phyloP scores from a whole-genome alignment of 2,329 filamentous ascomycete genomes.

The Parascedosporium putredinis region DNA sequence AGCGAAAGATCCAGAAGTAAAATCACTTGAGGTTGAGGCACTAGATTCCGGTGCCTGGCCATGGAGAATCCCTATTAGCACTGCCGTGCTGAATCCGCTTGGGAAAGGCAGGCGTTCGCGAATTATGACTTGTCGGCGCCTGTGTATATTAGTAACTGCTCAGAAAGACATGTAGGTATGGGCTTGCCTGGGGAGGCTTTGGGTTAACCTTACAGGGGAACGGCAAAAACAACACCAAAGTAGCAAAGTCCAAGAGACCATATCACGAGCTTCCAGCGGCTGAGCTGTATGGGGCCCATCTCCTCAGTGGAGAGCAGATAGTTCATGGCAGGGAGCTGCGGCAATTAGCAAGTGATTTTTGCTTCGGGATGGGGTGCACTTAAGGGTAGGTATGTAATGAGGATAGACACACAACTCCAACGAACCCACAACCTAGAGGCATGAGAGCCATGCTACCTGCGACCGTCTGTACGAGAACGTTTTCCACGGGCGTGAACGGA shows the following conservation, averaged over 20 bases:
- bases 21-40: neutral
- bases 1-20: conserved; percentile 25
- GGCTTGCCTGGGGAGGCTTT: neutral
- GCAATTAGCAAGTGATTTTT: neutral
- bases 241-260: conserved; percentile 93
- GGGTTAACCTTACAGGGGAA: conserved; percentile 65
- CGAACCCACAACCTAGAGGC: conserved; percentile 90
- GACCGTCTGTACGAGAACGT: conserved; percentile 92
- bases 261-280: conserved; percentile 66
- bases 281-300: conserved; percentile 62
- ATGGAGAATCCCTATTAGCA: conserved; percentile 86
- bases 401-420: conserved; percentile 57
- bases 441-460: conserved; percentile 93
- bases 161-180: conserved; percentile 4
- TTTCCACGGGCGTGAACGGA: conserved; percentile 90
- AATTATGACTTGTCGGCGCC: conserved; percentile 81
- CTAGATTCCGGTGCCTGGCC: conserved; percentile 32
- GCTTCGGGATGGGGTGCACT: no score
- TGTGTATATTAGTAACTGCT: conserved; percentile 14
- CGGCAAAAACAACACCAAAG: conserved; percentile 93
- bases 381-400: neutral
- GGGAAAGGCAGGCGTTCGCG: conserved; percentile 88
- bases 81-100: conserved; percentile 86
- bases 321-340: conserved; percentile 73
- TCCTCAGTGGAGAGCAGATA: conserved; percentile 72